Base-by-base conservation (phyloP, 2,329 filamentous ascomycete species). In the Aspergillus clavatus region DNA sequence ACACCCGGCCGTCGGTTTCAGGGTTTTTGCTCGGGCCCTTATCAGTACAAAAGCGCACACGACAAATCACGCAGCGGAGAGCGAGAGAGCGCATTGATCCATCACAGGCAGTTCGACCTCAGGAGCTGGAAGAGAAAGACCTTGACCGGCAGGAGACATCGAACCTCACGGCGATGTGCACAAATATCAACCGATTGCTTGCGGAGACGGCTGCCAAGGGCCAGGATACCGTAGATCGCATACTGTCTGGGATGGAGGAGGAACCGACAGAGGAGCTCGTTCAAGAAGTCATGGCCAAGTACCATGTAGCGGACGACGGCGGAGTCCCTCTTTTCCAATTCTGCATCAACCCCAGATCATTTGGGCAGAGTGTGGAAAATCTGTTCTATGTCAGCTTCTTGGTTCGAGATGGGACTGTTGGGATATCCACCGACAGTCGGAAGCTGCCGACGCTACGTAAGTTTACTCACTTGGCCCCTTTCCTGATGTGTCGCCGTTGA, bases 321-420 rank as follows among this genome's bases (percentile, higher is more conserved):
- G 87, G 87, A 12, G 79, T 95, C 3, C 82, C 87, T 40, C 70
- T 96, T 10, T 85, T 96, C 65, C 82, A 86, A 42, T 97, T 96
- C 56, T 87, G 89, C 31, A 79, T 97, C 52, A 95, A 98, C 57
- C 93, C 93, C 0, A 73, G 73, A 29, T 95, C 89, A 0, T 98
- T 97, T 59, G 88, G 88, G 0, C 93, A 98, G 67, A 95, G 89
- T 0, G 83, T 98, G 5, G 93, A 98, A 65, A 98, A 98, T 58
- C 75, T 98, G 58, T 98, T 98, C 67, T 97, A 97, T 64, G 81
- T 95, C 56, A 94, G 88, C 63, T 98, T 98, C 61, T 72, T 98
- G 49, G 89, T 97, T 48, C 82, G 87, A 46, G 93, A 98, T 68
- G 89, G 89, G 8, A 81, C 79, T 48, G 80, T 89, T 5, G 81